A percentile compares a stretch with the other conserved stretches of the same genome.
These are phyloP conservation scores for Drechslerella dactyloides DNA, from an alignment of 2,329 filamentous ascomycete genomes.

Conservation along the genomic window DNA sequence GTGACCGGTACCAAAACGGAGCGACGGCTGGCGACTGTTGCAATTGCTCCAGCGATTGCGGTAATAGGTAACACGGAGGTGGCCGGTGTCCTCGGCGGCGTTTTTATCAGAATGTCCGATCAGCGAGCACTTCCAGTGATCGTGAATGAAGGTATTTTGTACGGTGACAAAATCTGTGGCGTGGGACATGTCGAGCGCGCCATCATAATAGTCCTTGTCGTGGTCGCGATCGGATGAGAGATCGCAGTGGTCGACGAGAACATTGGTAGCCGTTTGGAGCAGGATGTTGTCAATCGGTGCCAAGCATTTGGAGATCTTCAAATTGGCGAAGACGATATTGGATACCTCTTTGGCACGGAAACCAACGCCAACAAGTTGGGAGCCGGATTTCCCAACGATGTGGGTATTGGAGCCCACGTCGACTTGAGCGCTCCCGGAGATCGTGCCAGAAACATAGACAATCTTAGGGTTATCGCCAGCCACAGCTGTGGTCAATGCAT, in stretches of 20 bases:
- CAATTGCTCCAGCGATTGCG: slow-evolving; percentile 70
- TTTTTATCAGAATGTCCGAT: slow-evolving; percentile 45
- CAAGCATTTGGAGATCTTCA: slow-evolving; percentile 66
- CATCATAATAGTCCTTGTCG: slow-evolving; percentile 74
- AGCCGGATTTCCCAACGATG: slow-evolving; percentile 60
- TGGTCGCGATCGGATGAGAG: slow-evolving; percentile 66
- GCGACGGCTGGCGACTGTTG: slow-evolving; percentile 67
- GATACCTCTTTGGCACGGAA: slow-evolving; percentile 63
- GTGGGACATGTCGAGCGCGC: slow-evolving; percentile 68
- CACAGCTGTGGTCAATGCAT: slow-evolving; percentile 61
- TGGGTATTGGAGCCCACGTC: slow-evolving; percentile 63
- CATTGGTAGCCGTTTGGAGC: slow-evolving; percentile 65
- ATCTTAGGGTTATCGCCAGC: slow-evolving; percentile 56
- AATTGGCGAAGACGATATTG: slow-evolving; percentile 70
- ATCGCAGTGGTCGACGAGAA: slow-evolving; percentile 73
- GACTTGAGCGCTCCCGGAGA: slow-evolving; percentile 60
- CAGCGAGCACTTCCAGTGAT: slow-evolving; percentile 39
- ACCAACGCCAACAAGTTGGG: slow-evolving; percentile 60
- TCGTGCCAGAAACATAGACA: slow-evolving; percentile 61
- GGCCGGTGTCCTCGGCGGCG: slow-evolving; percentile 58
- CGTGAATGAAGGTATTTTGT: slow-evolving; percentile 55
- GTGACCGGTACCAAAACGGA: slow-evolving; percentile 72
- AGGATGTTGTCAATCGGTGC: slow-evolving; percentile 67
- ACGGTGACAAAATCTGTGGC: slow-evolving; percentile 68
- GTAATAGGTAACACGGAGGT: slow-evolving; percentile 69